phyloP scores from a whole-genome alignment of 495 filamentous ascomycete species.

The Cenococcum geophilum region DNA sequence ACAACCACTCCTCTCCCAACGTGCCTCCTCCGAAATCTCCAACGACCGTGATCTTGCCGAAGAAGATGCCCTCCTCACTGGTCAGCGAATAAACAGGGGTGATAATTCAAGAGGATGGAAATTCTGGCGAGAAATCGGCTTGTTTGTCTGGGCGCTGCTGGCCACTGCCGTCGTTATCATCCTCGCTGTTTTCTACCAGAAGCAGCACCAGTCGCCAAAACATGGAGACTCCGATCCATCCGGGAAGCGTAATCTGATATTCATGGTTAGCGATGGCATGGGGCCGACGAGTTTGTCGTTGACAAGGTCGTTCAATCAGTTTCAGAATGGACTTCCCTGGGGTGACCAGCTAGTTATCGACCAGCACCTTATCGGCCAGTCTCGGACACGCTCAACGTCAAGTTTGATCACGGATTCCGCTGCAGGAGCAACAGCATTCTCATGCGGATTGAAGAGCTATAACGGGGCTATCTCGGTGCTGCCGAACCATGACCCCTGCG shows the following conservation, averaged over 20 bases:
- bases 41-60: slow-evolving; percentile 42
- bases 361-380: slow-evolving; percentile 78
- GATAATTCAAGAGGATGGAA: slow-evolving; percentile 40
- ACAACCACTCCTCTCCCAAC: slow-evolving; percentile 37
- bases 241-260: slow-evolving; percentile 89
- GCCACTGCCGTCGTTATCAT: slow-evolving; percentile 75
- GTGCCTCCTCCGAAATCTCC: slow-evolving; percentile 38
- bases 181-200: slow-evolving; percentile 66
- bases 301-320: slow-evolving; percentile 77
- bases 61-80: slow-evolving; percentile 61
- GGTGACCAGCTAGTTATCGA: slow-evolving; percentile 74
- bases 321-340: slow-evolving; percentile 56
- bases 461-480: slow-evolving; percentile 91
- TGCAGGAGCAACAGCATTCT: slow-evolving; percentile 93
- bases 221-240: slow-evolving; percentile 44
- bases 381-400: slow-evolving; percentile 72
- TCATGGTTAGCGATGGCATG: slow-evolving; percentile 99
- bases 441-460: slow-evolving; percentile 86
- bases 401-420: slow-evolving; percentile 90
- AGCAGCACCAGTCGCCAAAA: slow-evolving; percentile 47
- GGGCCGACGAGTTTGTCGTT: slow-evolving; percentile 82
- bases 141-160: slow-evolving; percentile 84
- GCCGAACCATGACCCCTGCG: slow-evolving; percentile 78
- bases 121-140: slow-evolving; percentile 61
- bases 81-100: slow-evolving; percentile 42